Conservation (phyloP, 495 filamentous ascomycete genomes). For the Penicillium samsonianum region DNA sequence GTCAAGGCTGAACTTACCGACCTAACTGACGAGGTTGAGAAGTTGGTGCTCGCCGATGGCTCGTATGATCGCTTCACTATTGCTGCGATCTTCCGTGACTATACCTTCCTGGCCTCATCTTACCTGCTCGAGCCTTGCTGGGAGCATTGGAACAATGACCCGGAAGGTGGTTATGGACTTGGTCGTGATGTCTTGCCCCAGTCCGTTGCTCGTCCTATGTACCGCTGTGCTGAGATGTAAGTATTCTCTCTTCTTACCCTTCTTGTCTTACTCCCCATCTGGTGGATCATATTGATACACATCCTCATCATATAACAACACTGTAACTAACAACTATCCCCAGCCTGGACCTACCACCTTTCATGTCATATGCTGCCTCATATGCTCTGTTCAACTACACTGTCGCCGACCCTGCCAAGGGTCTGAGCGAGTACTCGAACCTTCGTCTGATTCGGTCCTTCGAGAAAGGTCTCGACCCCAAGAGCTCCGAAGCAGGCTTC, state of each 20-base stretch:
- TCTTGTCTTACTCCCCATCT: slow-evolving; percentile 2
- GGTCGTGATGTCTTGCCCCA: slow-evolving; percentile 69
- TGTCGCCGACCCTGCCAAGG: slow-evolving; percentile 62
- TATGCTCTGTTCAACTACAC: slow-evolving; percentile 92
- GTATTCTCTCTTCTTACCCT: slow-evolving; percentile 31
- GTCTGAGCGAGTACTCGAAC: slow-evolving; percentile 69
- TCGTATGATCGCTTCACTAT: slow-evolving; percentile 67
- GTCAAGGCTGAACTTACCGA: slow-evolving; percentile 70
- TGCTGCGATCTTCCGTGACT: slow-evolving; percentile 86
- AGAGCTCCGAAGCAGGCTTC: slow-evolving; percentile 89
- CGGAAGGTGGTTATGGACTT: slow-evolving; percentile 70
- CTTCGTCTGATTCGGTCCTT: slow-evolving; percentile 85
- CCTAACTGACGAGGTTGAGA: slow-evolving; percentile 67
- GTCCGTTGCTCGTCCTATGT: slow-evolving; percentile 71
- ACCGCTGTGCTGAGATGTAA: slow-evolving; percentile 76
- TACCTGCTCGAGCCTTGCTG: slow-evolving; percentile 96
- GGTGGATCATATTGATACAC: slow-evolving; percentile 1
- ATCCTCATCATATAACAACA: slow-evolving; percentile 7
- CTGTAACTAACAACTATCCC: slow-evolving; percentile 5
- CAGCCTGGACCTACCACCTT: slow-evolving; percentile 60
- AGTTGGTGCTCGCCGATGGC: slow-evolving; percentile 52
- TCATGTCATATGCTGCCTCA: slow-evolving; percentile 93
- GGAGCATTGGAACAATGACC: slow-evolving; percentile 60
- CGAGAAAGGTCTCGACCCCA: slow-evolving; percentile 79
- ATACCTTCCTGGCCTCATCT: slow-evolving; percentile 83